Conservation (phyloP, 140 eudicot genomes). For the Bidens hawaiensis region DNA sequence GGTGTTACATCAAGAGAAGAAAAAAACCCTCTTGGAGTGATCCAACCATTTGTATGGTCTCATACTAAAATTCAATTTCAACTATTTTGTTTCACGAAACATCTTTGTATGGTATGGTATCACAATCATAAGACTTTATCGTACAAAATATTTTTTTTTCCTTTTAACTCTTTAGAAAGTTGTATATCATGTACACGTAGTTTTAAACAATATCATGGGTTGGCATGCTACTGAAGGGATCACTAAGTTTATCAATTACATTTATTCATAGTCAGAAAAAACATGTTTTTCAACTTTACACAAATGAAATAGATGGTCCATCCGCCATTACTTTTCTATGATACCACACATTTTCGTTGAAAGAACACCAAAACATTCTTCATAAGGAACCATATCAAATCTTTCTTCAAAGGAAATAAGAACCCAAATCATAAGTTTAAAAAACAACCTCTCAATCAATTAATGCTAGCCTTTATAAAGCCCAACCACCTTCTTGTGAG, state of each 20-base stretch:
- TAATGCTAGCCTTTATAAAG: conserved; percentile 23
- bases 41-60: too few relatives aligned
- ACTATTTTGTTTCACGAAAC: too few relatives aligned
- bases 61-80: too few relatives aligned
- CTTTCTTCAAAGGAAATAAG: conserved; percentile 29
- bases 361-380: conserved; percentile 32
- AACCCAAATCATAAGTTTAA: conserved; percentile 27
- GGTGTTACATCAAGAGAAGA: too few relatives aligned
- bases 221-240: too few relatives aligned
- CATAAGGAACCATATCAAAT: conserved; percentile 30
- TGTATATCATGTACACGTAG: too few relatives aligned
- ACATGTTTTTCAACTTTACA: neutral
- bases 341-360: conserved; percentile 21
- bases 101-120: too few relatives aligned
- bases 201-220: too few relatives aligned
- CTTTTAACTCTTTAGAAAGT: too few relatives aligned
- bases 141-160: too few relatives aligned
- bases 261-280: neutral
- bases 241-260: neutral
- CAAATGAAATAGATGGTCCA: conserved; percentile 31
- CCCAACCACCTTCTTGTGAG: conserved; percentile 32
- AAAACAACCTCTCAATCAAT: conserved; percentile 19
- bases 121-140: too few relatives aligned
- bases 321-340: conserved; percentile 21
- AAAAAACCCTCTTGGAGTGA: too few relatives aligned